Conservation (phyloP, 2,329 filamentous ascomycete species). For the Capronia epimyces region DNA sequence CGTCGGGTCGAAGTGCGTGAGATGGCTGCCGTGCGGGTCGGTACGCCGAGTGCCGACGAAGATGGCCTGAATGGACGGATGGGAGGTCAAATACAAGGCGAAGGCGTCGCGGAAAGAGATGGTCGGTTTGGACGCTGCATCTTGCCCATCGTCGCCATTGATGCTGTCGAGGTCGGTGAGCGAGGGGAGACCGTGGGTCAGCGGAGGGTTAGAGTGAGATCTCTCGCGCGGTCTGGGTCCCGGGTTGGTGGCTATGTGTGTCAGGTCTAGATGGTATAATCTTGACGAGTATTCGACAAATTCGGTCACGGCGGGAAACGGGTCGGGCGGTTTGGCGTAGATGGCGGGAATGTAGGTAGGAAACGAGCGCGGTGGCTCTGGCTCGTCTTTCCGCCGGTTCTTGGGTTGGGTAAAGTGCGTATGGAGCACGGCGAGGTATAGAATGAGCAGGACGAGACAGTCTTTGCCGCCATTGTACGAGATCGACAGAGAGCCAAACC, state of each 20-base stretch:
- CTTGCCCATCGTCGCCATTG: background rate
- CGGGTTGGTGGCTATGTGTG: slow-evolving; percentile 63
- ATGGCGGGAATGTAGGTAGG: slow-evolving; percentile 65
- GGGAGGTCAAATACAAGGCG: slow-evolving; percentile 59
- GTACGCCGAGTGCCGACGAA: slow-evolving; percentile 85
- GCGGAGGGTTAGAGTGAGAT: slow-evolving; percentile 23
- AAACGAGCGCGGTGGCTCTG: slow-evolving; percentile 27
- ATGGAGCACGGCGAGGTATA: slow-evolving; percentile 66
- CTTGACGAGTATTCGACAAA: slow-evolving; percentile 67
- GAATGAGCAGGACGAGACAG: slow-evolving; percentile 83
- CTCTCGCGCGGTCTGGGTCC: slow-evolving; percentile 27
- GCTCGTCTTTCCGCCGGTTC: slow-evolving; percentile 5
- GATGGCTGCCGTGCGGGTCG: slow-evolving; percentile 75
- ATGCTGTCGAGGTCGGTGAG: background rate
- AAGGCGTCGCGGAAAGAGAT: slow-evolving; percentile 71
- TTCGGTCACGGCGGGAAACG: slow-evolving; percentile 77
- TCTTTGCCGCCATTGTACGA: slow-evolving; percentile 99
- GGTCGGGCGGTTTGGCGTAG: slow-evolving; percentile 79
- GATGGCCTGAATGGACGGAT: slow-evolving; percentile 62
- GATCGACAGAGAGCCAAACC: slow-evolving; percentile 71
- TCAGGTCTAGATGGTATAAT: slow-evolving; percentile 69
- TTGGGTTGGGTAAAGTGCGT: slow-evolving; percentile 29
- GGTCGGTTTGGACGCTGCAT: slow-evolving; percentile 11
- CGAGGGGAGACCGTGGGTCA: background rate
- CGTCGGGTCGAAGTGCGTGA: slow-evolving; percentile 80